A percentile compares a stretch with the other conserved stretches of the same genome.
phyloP scores from a whole-genome alignment of 805 yeast species.

The Saturnispora saitoi region DNA sequence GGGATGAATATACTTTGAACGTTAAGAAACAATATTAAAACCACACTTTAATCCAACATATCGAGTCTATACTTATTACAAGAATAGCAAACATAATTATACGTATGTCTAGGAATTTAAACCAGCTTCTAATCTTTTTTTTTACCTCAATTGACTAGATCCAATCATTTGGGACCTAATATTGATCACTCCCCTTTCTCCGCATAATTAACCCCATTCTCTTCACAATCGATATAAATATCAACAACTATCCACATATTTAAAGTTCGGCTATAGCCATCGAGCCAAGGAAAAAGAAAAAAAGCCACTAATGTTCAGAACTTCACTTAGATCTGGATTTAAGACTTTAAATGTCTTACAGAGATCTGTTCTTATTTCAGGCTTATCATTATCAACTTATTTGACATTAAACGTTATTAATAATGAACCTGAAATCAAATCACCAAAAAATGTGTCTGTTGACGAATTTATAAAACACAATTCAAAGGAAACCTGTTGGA shows the following conservation, averaged over 20 bases:
- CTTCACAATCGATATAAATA: not conserved
- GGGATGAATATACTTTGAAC: too few relatives aligned
- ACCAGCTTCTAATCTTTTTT: too few relatives aligned
- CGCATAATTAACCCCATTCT: not conserved
- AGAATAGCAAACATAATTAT: too few relatives aligned
- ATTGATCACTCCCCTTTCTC: not conserved
- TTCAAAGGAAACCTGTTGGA: slow-evolving; percentile 66
- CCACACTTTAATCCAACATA: too few relatives aligned
- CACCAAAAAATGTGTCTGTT: slow-evolving; percentile 19
- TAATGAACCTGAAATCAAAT: not conserved
- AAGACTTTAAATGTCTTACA: not conserved
- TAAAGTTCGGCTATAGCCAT: not conserved
- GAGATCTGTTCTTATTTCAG: not conserved
- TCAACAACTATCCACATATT: not conserved
- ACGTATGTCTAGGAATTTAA: too few relatives aligned
- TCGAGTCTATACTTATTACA: too few relatives aligned
- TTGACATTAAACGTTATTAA: not conserved
- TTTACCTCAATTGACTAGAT: not conserved
- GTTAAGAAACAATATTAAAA: too few relatives aligned
- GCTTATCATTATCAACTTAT: not conserved
- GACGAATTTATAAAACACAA: slow-evolving; percentile 45
- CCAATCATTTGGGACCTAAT: not conserved
- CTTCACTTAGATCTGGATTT: not conserved
- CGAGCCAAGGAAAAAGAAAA: too few relatives aligned
- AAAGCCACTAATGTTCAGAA: not conserved